These are phyloP conservation scores for Fusarium succisae DNA, from an alignment of 2,329 filamentous ascomycete genomes.

Conservation along the genomic window DNA sequence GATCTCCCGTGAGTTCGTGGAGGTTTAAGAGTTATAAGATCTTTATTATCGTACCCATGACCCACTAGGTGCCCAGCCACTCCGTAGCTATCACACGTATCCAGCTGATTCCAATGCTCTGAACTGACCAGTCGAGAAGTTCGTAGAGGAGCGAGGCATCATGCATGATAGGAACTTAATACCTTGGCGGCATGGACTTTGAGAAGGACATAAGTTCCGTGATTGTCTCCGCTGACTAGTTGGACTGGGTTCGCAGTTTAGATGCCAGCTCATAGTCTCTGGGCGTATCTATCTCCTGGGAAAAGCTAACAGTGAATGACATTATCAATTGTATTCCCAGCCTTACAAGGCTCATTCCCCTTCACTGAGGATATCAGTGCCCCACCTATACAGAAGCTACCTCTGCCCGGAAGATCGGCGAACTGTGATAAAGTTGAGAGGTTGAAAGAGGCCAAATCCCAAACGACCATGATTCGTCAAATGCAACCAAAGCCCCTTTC, in stretches of 20 bases:
- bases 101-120: not conserved
- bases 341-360: not conserved
- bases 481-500: not conserved
- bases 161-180: not conserved
- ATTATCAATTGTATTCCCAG: not conserved
- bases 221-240: no score
- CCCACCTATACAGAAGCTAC: accelerated
- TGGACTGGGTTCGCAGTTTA: accelerated
- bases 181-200: no score
- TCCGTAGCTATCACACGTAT: not conserved
- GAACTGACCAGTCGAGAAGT: not conserved
- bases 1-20: not conserved
- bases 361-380: not conserved
- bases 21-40: not conserved
- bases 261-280: accelerated
- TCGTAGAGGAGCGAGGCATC: not conserved
- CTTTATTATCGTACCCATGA: not conserved
- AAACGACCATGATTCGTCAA: not conserved
- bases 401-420: accelerated
- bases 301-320: accelerated
- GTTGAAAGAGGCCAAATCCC: not conserved
- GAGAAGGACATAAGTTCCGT: accelerated
- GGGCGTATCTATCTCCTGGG: accelerated
- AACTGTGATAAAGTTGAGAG: no score
- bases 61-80: not conserved